Percentiles rank a stretch among this genome's conserved stretches.
These are phyloP conservation scores for Circinella minor DNA, from an alignment of 371 early-diverging fungal species.

Conservation along the genomic window DNA sequence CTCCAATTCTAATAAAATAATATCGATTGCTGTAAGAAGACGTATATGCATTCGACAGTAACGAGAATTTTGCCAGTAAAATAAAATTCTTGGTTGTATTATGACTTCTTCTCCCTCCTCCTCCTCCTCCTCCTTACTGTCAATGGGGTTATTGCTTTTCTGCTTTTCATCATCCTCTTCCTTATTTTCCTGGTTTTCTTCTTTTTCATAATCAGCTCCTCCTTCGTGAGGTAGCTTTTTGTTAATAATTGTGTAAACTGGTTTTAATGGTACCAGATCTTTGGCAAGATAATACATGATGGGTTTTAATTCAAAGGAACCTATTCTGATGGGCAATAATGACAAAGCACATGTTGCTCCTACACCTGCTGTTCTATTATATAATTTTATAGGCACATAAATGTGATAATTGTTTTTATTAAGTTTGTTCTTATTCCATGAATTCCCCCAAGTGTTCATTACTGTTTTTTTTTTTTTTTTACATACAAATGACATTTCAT, in stretches of 20 bases:
- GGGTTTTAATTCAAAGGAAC: conserved; percentile 43
- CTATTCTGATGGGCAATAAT: conserved; percentile 36
- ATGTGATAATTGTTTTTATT: too few species aligned
- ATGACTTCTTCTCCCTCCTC: too few species aligned
- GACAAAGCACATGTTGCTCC: conserved; percentile 38
- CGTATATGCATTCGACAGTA: conserved; percentile 38
- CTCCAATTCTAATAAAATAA: conserved; percentile 41
- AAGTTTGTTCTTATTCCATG: not conserved
- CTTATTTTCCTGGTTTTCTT: too few species aligned
- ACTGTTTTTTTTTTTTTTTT: conserved; percentile 17
- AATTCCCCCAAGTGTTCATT: not conserved
- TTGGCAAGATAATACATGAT: conserved; percentile 43
- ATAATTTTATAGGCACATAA: too few species aligned
- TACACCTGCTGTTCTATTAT: conserved; percentile 34
- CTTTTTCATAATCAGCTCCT: too few species aligned
- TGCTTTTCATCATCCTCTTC: too few species aligned
- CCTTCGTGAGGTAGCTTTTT: conserved; percentile 3
- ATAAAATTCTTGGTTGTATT: conserved; percentile 32
- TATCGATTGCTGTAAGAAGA: conserved; percentile 38
- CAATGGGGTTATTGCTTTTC: too few species aligned
- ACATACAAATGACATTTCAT: too few species aligned
- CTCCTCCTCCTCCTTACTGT: too few species aligned
- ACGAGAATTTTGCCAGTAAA: conserved; percentile 39
- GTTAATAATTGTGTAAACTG: conserved; percentile 17
- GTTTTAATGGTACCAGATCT: conserved; percentile 38